phyloP scores from a whole-genome alignment of 2,329 filamentous ascomycete genomes.

The Fusarium clavum region DNA sequence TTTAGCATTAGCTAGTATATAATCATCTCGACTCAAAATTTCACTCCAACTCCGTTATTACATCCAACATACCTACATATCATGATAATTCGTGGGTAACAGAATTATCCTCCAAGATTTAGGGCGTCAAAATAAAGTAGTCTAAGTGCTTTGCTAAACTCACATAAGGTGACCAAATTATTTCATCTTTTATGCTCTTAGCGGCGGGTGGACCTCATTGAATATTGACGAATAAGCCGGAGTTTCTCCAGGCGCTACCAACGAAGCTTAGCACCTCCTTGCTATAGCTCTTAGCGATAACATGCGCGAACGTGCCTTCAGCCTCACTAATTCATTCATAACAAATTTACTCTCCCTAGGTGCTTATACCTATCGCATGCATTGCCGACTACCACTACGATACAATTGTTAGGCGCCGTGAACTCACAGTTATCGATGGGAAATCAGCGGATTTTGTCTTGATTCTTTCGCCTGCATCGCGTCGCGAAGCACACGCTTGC shows the following conservation, averaged over 20 bases:
- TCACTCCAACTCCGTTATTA: no score
- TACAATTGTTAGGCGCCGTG: background rate
- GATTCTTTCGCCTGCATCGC: background rate
- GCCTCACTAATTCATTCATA: constrained; percentile 5
- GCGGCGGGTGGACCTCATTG: background rate
- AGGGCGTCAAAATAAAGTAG: background rate
- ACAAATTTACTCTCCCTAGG: background rate
- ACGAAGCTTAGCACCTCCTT: constrained; percentile 6
- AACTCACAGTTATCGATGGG: constrained; percentile 2
- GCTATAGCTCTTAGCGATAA: constrained; percentile 11
- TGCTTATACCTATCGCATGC: background rate
- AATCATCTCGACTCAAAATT: no score
- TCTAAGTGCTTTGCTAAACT: background rate
- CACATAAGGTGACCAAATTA: background rate
- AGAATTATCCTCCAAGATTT: background rate
- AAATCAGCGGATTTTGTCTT: background rate
- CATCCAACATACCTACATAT: no score
- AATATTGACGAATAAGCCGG: constrained; percentile 24
- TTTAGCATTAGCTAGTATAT: no score
- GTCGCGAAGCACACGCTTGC: background rate
- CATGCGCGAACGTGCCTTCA: constrained; percentile 2
- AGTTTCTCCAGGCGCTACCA: constrained; percentile 31
- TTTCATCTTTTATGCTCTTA: background rate
- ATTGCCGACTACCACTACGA: background rate
- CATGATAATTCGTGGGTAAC: no score